Base-by-base conservation (phyloP, 768 basidiomycete genomes). In the Calocera viscosa region DNA sequence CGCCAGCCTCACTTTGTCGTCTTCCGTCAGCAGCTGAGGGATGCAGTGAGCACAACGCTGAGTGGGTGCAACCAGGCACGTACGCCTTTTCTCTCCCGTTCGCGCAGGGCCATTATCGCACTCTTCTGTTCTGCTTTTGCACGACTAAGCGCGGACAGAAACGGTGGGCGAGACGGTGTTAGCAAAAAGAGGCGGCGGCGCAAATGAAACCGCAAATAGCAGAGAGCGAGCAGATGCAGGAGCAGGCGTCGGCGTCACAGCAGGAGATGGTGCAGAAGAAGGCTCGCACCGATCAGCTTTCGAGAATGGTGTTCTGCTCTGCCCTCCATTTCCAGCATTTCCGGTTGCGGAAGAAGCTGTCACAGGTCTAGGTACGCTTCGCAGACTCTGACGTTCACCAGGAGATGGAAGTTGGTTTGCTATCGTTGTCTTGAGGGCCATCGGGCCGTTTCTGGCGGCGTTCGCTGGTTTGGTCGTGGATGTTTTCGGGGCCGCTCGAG, bases 251-350 rank as follows among this genome's bases (percentile, higher is more conserved):
- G 53, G 53, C 30, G 14, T 60, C 30, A 60, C 26, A 30, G 14
- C 19, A 3, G 53, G 26, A 30, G 53, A 60, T 10, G 53, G 26
- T 32, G 53, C 2, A 22, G 53, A 30, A 60, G 53, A 60, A 60
- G 53, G 26, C 53, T 60, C 53, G 53, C 53, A 60, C 53, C 53
- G 53, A 19, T 60, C 53, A 60, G 53, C 53, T 60, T 60, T 60
- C 53, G 53, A 60, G 30, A 60, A 60, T 10, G 53, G 53, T 26
- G 30, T 32, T 16, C 53, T 60, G 30, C 53, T 30, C 26, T 10
- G 2, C 53, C 11, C 16, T 22, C 53, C 53, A 30, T 19, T 32
- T 60, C 53, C 53, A 28, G 2, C 53, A 26, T 26, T 32, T 60
- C 26, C 30, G 7, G 24, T 3, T 47, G 43, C 16, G 19, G 43